Base-by-base conservation (phyloP, 2,329 filamentous ascomycete genomes). In the Venturia carpophila region DNA sequence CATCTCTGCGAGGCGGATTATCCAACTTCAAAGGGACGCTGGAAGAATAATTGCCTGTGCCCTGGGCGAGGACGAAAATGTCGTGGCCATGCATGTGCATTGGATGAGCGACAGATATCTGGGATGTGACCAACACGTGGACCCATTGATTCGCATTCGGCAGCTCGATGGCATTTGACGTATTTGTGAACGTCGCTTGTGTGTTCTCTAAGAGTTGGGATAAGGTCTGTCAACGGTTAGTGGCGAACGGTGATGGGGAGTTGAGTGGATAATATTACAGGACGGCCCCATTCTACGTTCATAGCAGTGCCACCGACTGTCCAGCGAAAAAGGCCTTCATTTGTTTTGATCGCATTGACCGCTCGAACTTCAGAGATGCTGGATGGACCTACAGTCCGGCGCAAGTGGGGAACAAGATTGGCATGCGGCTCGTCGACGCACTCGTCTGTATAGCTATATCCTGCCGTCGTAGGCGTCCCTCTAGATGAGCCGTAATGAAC, bases 101-200 rank as follows among this genome's bases (percentile, higher is more conserved):
- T 41, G 66, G 65, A 42, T 67, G 66, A 5, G 65, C 5, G 11
- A 65, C 34, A 37, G 45, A 21, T 19, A 62, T 45, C 21, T 7
- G 15, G 17, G 30, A 30, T 19, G 42, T 30, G 37, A 66, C 62
- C 19, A 65, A n/a, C 24, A 65, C 60, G 17, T 61, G 30, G 24
- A 45, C 34, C 65, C 65, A 66, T 62, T 47, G n/a, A n/a, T 65
- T 37, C 3, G 65, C 65, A 15, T 64, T 39, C 6, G 66, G 65
- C 11, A 65, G 43, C 30, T 64, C 11, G 37, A 72, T 69, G 15
- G 70, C 71, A 27, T 74, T 72, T 37, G 73, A 68, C 15, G 75
- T 49, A 42, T 79, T 70, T 60, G 73, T 72, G 17, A 72, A 66
- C 0, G 37, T 58, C 19, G 52, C 21, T 9, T 19, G 30, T 1